Base-by-base conservation (phyloP, 257 asterid genomes). In the Jacaranda copaia region DNA sequence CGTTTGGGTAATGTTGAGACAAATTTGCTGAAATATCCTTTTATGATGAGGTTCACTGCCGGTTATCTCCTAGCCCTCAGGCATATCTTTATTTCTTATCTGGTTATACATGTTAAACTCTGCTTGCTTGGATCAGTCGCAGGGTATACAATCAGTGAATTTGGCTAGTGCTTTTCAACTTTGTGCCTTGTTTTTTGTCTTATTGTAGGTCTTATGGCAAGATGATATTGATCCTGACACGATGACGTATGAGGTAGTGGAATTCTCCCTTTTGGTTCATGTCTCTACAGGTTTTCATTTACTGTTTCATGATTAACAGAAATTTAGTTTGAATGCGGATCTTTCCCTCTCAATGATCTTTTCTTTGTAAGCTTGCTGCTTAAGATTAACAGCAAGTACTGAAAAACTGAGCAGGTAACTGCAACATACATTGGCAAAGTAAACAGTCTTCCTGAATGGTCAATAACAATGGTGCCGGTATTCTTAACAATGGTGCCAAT, bases 211-310 rank as follows among this genome's bases (percentile, higher is more conserved):
- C 52, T 62, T 85, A 51, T 86, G 86, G 91, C 86, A 91, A 82
- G 97, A 93, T 80, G 89, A 89, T 49, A 78, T 93, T 73, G 94
- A 91, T 77, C 98, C 92, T 5, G 98, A 93, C 81, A 88, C 81
- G 84, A 91, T 93, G 97, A 93, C 96, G 6, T 93, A 93, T 66
- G 98, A 93, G 98, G 96, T 93, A 79, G 14, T 75, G 52, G 35
- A 65, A 48, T 8, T 65, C 38, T n/a, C 25, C 9, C 3, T n/a
- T 59, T 38, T 19, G 43, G 5, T 57, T 66, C 70, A 45, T 61
- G 51, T 12, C 46, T 53, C 58, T 18, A 51, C 16, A 57, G n/a
- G 6, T 60, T 19, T 63, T 72, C 74, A 43, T 13, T 72, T 48
- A 13, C 3, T 46, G 18, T 58, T 40, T 59, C 69, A 5, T 45